Evolutionary conservation across 257 asterid species (phyloP).

Genomic region (Rhazya stricta): DNA sequence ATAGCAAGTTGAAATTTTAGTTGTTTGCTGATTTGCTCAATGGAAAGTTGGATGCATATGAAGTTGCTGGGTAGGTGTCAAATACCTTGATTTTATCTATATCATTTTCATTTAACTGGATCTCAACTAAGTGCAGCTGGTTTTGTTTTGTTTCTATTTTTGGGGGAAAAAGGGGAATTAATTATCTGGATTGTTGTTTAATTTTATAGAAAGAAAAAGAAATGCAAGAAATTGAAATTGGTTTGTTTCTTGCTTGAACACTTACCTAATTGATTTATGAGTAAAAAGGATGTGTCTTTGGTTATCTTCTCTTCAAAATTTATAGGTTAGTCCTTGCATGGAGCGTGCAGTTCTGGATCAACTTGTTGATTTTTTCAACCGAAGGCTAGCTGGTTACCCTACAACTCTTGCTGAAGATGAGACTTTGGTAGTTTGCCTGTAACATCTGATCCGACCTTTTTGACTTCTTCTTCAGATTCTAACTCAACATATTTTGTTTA

Average conservation of each 20-base stretch:
- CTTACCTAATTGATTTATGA: neutral
- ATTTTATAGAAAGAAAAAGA: neutral
- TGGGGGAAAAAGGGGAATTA: neutral
- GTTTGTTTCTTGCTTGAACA: neutral
- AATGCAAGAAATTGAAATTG: neutral
- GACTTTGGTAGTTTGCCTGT: slow-evolving; percentile 47
- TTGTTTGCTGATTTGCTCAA: neutral
- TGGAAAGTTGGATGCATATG: neutral
- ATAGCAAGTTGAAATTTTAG: neutral
- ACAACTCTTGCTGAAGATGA: slow-evolving; percentile 83
- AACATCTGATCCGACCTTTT: neutral
- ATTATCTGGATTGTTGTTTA: neutral
- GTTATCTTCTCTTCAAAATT: too few relatives aligned
- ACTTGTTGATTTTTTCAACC: slow-evolving; percentile 65
- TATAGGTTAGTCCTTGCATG: slow-evolving; percentile 85
- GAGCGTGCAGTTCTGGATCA: slow-evolving; percentile 95
- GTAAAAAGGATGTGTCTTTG: neutral
- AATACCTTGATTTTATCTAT: too few relatives aligned
- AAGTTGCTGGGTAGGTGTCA: neutral
- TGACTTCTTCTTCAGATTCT: neutral
- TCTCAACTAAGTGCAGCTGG: neutral
- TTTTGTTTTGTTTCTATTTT: neutral
- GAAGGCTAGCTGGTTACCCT: slow-evolving; percentile 72
- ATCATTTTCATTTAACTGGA: neutral
- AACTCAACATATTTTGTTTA: slow-evolving; percentile 5